A percentile compares a stretch with the other conserved stretches of the same genome.
These are phyloP conservation scores for Anthostomella pinea DNA, from an alignment of 2,329 filamentous ascomycete genomes.

Conservation along the genomic window DNA sequence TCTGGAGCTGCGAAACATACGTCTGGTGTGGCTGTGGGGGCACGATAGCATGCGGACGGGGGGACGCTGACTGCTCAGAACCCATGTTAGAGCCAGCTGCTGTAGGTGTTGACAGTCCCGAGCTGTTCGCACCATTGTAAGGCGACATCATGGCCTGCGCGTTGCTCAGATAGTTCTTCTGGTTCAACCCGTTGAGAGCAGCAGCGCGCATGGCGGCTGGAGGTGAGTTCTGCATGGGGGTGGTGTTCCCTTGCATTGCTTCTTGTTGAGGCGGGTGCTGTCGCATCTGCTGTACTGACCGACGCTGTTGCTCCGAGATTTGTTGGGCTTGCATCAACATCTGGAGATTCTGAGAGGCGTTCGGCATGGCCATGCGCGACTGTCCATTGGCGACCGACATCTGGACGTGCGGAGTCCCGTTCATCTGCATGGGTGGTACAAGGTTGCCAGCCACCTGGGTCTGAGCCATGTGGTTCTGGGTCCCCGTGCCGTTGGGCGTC, in stretches of 20 bases:
- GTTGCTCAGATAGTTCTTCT: conserved; percentile 52
- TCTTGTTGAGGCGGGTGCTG: conserved; percentile 37
- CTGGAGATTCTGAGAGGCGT: conserved; percentile 47
- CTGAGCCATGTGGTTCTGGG: conserved; percentile 48
- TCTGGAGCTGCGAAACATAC: conserved; percentile 47
- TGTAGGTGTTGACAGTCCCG: conserved; percentile 43
- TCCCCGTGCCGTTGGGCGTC: conserved; percentile 47
- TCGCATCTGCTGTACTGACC: conserved; percentile 46
- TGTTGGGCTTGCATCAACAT: conserved; percentile 63
- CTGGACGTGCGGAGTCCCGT: conserved; percentile 66
- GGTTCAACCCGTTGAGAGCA: conserved; percentile 42
- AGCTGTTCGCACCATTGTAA: conserved; percentile 43
- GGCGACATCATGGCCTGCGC: conserved; percentile 52
- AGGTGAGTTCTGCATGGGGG: conserved; percentile 37
- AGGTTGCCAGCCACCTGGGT: conserved; percentile 51
- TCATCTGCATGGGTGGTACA: conserved; percentile 57
- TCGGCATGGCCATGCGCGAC: conserved; percentile 56
- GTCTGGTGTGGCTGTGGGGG: conserved; percentile 44
- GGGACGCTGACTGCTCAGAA: conserved; percentile 42
- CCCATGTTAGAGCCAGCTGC: conserved; percentile 46
- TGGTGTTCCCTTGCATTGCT: conserved; percentile 37
- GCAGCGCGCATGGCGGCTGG: conserved; percentile 43
- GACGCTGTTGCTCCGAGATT: conserved; percentile 63
- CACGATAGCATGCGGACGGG: conserved; percentile 40
- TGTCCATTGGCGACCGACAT: conserved; percentile 60